These are phyloP conservation scores for Fagopyrum esculentum DNA, from an alignment of 148 eudicot species.

Conservation along the genomic window DNA sequence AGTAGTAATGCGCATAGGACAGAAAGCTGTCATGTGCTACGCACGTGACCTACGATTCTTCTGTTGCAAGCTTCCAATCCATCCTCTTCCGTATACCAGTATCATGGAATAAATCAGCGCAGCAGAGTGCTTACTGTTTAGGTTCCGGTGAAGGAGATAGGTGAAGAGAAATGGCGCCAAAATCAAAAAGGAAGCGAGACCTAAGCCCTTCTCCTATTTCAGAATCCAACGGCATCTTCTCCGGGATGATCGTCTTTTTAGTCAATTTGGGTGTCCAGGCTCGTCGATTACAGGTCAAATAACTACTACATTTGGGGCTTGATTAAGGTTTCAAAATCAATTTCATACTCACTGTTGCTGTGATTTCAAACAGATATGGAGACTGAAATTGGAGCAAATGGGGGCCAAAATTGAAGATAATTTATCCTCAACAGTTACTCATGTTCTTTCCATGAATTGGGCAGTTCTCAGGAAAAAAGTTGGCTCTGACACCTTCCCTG, in stretches of 20 bases:
- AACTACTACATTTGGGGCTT: background rate
- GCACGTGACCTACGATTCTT: background rate
- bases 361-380: slow-evolving; percentile 57
- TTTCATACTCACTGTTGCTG: background rate
- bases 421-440: slow-evolving; percentile 56
- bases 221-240: slow-evolving; percentile 60
- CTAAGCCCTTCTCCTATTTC: slow-evolving; percentile 21
- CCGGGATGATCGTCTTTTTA: slow-evolving; percentile 60
- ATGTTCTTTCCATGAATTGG: slow-evolving; percentile 56
- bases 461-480: slow-evolving; percentile 39
- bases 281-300: slow-evolving; percentile 67
- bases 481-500: slow-evolving; percentile 30
- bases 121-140: background rate
- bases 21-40: background rate
- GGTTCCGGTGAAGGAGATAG: slow-evolving; percentile 2
- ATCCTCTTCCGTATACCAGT: background rate
- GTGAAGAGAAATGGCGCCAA: slow-evolving; percentile 32
- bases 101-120: background rate
- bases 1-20: too few relatives aligned
- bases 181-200: slow-evolving; percentile 20
- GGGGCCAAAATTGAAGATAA: slow-evolving; percentile 64
- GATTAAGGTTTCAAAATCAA: background rate
- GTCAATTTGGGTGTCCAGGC: slow-evolving; percentile 51
- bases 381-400: slow-evolving; percentile 74
- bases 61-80: background rate